Percentiles rank a stretch among this genome's conserved stretches.
Evolutionary conservation across 1,284 basidiomycete genomes (phyloP).

Genomic region (Trametes versicolor): DNA sequence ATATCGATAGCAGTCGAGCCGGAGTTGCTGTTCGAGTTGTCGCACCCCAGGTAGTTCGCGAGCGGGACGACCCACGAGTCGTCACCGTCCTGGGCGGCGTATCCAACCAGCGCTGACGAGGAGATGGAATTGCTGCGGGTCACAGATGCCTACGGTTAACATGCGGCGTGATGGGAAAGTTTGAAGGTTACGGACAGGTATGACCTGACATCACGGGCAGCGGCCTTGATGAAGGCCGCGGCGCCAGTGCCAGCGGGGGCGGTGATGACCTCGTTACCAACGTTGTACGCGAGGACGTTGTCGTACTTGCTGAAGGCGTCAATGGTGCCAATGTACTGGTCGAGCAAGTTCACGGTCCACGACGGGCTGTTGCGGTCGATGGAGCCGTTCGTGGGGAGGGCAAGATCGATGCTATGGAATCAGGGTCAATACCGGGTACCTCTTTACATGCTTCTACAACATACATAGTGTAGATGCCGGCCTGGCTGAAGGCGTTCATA

Average conservation of each 20-base stretch:
- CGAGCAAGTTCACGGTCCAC: constrained; percentile 87
- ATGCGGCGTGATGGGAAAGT: constrained; percentile 10
- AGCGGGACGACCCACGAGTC: constrained; percentile 73
- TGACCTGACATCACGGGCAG: constrained; percentile 87
- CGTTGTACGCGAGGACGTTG: constrained; percentile 86
- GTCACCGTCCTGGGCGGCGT: constrained; percentile 86
- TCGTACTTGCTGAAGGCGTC: constrained; percentile 84
- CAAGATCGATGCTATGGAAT: constrained; percentile 78
- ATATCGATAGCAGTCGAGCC: constrained; percentile 81
- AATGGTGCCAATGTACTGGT: constrained; percentile 84
- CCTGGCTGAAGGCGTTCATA: constrained; percentile 80
- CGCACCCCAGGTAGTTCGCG: constrained; percentile 87
- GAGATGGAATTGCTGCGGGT: constrained; percentile 67
- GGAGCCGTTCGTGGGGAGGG: constrained; percentile 87
- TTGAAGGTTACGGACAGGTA: constrained; percentile 64
- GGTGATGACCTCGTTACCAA: constrained; percentile 91
- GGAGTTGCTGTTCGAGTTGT: constrained; percentile 60
- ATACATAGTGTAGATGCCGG: constrained; percentile 90
- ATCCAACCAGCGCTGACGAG: constrained; percentile 80
- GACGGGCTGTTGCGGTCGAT: constrained; percentile 81
- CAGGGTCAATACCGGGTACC: constrained; percentile 24
- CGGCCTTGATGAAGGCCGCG: constrained; percentile 89
- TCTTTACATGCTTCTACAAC: constrained; percentile 46
- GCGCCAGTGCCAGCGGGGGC: constrained; percentile 65
- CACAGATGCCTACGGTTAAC: constrained; percentile 17